Percentiles rank a stretch among this genome's conserved stretches.
Evolutionary conservation across 2,329 filamentous ascomycete genomes (phyloP).

Genomic region (Penicillium capsulatum): DNA sequence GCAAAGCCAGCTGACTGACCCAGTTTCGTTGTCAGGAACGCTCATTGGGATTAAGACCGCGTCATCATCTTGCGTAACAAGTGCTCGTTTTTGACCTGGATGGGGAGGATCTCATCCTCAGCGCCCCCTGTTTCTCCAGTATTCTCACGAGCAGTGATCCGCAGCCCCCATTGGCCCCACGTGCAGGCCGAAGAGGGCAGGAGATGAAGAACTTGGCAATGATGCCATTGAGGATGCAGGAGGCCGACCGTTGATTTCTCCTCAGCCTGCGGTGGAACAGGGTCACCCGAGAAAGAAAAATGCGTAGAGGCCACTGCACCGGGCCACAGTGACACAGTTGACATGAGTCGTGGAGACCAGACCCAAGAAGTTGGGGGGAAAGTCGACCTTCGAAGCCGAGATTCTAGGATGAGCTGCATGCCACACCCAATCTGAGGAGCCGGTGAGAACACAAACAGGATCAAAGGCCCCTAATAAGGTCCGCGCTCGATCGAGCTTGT

Average conservation of each 20-base stretch:
- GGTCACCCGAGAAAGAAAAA: conserved; percentile 6
- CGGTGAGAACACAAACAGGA: conserved; percentile 1
- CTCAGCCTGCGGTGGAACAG: conserved; percentile 34
- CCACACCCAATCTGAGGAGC: neutral
- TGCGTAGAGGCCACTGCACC: conserved; percentile 4
- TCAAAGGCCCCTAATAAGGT: too few relatives aligned
- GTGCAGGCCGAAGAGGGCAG: conserved; percentile 5
- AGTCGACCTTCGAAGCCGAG: neutral
- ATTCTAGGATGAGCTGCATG: neutral
- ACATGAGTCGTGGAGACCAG: conserved; percentile 1
- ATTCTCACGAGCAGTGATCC: too few relatives aligned
- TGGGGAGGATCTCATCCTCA: neutral
- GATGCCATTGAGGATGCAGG: conserved; percentile 26
- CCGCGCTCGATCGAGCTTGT: conserved; percentile 3
- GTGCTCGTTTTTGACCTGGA: conserved; percentile 2
- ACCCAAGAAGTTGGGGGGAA: neutral
- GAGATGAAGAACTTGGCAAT: conserved; percentile 11
- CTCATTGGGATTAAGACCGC: conserved; percentile 21
- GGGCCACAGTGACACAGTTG: neutral
- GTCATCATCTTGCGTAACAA: conserved; percentile 10
- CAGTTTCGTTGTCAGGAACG: conserved; percentile 16
- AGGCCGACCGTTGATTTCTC: conserved; percentile 32
- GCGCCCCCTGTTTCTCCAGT: neutral
- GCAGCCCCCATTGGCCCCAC: conserved; percentile 3
- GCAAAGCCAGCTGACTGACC: conserved; percentile 14